Evolutionary conservation across 2,329 filamentous ascomycete species (phyloP).

Genomic region (Arthrinium puccinioides): DNA sequence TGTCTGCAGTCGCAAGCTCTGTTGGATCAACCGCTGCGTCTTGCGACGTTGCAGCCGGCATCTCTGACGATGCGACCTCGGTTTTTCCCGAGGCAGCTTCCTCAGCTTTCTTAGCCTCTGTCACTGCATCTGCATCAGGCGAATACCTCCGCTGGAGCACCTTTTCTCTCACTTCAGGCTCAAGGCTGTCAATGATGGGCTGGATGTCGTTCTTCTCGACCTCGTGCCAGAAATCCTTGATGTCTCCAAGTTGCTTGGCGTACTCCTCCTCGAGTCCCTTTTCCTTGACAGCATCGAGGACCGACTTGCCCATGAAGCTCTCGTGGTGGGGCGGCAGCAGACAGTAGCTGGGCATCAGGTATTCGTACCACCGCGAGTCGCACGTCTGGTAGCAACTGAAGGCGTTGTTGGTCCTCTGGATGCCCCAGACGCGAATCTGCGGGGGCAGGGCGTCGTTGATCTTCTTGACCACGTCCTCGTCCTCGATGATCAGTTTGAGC

Average conservation of each 20-base stretch:
- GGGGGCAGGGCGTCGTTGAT: constrained; percentile 81
- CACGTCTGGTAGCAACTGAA: constrained; percentile 95
- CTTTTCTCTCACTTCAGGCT: constrained; percentile 54
- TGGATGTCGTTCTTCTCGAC: constrained; percentile 77
- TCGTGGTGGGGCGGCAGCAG: constrained; percentile 88
- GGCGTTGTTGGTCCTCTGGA: constrained; percentile 78
- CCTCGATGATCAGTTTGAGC: constrained; percentile 91
- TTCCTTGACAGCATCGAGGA: constrained; percentile 71
- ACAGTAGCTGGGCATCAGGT: constrained; percentile 87
- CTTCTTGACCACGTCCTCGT: constrained; percentile 76
- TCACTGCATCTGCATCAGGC: constrained; percentile 10
- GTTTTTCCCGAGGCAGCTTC: constrained; percentile 12
- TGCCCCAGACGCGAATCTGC: constrained; percentile 94
- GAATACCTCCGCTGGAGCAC: constrained; percentile 57
- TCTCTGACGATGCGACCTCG: constrained; percentile 9
- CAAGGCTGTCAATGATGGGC: constrained; percentile 55
- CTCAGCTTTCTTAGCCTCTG: constrained; percentile 9
- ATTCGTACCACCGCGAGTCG: constrained; percentile 96
- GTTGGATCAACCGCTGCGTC: constrained; percentile 1
- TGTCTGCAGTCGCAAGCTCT: constrained; percentile 13
- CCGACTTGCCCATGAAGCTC: constrained; percentile 75
- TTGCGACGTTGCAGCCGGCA: background rate
- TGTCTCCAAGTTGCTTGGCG: constrained; percentile 64
- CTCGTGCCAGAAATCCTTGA: constrained; percentile 73
- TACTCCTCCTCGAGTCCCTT: constrained; percentile 65